Base-by-base conservation (phyloP, 2,329 filamentous ascomycete genomes). In the Beauveria bassiana region DNA sequence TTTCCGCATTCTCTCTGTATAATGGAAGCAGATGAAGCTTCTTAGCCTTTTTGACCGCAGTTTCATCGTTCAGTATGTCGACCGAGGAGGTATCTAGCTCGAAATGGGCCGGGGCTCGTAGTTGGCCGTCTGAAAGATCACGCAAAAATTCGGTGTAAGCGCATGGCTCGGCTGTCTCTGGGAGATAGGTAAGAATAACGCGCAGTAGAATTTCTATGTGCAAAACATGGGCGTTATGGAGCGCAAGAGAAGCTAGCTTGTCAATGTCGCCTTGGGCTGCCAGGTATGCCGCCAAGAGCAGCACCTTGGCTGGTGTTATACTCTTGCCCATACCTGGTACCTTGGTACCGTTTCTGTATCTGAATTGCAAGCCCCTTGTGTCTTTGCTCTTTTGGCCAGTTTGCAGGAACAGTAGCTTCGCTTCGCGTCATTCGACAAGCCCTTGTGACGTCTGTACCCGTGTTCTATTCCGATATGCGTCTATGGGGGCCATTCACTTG, bases 151-250 rank as follows among this genome's bases (percentile, higher is more conserved):
- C 76, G 20, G 84, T 76, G 70, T 93, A 93, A 51, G 78, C 71
- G n/a, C 74, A 74, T 5, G 90, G 85, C 5, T 82, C 82, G 5
- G 85, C 70, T 49, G 82, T 87, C 72, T 93, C 90, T 28, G 91
- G 91, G 1, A 96, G 79, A 70, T 88, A 90, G 22, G 87, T 90
- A 51, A 96, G 80, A 24, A 96, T 75, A 59, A 95, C 86, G 50
- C 88, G 86, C 62, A 95, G 78, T 26, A 90, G 71, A 16, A 91
- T 76, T 61, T 89, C 84, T 50, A 82, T 80, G 31, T 81, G 79
- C 60, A 95, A 77, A 43, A 86, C 79, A 60, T 81, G 76, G 59
- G 75, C 73, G 66, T 89, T 77, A 45, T 79, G 76, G 24, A 81
- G 77, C 58, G 84, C 80, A 64, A 95, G 77, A 59, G 77, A 78